These are phyloP conservation scores for Guadua angustifolia DNA, from an alignment of 176 grass and related monocot genomes.

Conservation along the genomic window DNA sequence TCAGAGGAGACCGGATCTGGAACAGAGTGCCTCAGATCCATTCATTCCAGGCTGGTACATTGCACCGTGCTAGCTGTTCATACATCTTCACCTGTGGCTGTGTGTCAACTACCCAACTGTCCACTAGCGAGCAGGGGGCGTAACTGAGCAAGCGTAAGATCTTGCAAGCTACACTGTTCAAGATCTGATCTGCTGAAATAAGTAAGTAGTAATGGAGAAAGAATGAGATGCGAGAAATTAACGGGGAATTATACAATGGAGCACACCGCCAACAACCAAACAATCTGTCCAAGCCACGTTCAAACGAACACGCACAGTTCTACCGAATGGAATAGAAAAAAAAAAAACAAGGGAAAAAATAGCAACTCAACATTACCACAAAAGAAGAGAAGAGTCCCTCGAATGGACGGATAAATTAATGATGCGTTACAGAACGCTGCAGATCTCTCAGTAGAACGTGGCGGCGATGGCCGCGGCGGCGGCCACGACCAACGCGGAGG, in stretches of 20 bases:
- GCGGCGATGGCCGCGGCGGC: constrained; percentile 51
- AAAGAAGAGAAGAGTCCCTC: constrained; percentile 11
- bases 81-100: neutral
- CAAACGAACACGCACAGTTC: constrained; percentile 17
- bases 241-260: constrained; percentile 46
- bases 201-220: neutral
- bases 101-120: neutral
- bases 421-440: neutral
- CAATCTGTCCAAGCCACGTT: constrained; percentile 54
- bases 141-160: neutral
- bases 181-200: constrained; percentile 3
- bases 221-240: constrained; percentile 14
- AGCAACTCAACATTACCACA: constrained; percentile 40
- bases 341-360: neutral
- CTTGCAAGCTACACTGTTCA: neutral
- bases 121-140: neutral
- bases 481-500: constrained; percentile 42
- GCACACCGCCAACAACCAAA: constrained; percentile 42
- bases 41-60: neutral
- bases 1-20: constrained; percentile 39
- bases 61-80: neutral
- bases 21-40: constrained; percentile 36
- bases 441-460: constrained; percentile 54
- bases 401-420: constrained; percentile 50
- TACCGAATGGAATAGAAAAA: constrained; percentile 48